Evolutionary conservation across 2,329 filamentous ascomycete species (phyloP), one percentile per base, ranked within the genome.

Genomic region (Pezicula radicicola): DNA sequence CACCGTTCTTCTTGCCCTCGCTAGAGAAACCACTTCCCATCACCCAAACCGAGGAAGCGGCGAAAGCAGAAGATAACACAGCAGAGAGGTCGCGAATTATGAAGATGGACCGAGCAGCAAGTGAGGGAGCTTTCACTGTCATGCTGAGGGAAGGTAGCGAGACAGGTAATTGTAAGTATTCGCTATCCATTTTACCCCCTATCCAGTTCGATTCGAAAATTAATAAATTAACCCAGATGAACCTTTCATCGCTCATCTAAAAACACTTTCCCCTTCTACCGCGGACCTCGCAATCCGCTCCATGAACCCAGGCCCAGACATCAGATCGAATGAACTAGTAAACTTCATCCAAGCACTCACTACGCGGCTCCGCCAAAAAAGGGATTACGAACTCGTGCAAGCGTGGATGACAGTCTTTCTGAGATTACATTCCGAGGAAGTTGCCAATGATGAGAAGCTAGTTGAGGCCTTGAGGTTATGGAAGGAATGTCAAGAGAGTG

Each of bases 351-450:
- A 75, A n/a, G 91, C 91, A 1, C 71, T 99, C 51, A 95, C 89
- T 0, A 77, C 75, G 49, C 79, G 88, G 12, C 74, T 97, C 48
- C 72, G 75, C 41, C 75, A 82, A 47, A 84, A 86, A 57, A 82
- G 81, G 45, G 94, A 97, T 69, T 99, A 96, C 69, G 94, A 99
- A 71, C 78, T 99, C 37, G 88, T 91, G 15, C 92, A 97, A 70
- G 91, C 91, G 0, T 99, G 94, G 93, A 97, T 99, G 91, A 86
- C 88, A 2, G 93, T 97, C 1, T 96, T 97, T 64, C 68, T 99
- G 53, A 82, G 86, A 45, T 74, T 96, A 39, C 93, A 97, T 69
- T 79, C 78, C 6, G 84, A 87, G 55, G 72, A 78, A 15, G 72
- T 88, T 13, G 68, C 72, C 0, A 46, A 54, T 12, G 59, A 64